Evolutionary conservation across 2,329 filamentous ascomycete genomes (phyloP).

Genomic region (Elsinoe batatas): DNA sequence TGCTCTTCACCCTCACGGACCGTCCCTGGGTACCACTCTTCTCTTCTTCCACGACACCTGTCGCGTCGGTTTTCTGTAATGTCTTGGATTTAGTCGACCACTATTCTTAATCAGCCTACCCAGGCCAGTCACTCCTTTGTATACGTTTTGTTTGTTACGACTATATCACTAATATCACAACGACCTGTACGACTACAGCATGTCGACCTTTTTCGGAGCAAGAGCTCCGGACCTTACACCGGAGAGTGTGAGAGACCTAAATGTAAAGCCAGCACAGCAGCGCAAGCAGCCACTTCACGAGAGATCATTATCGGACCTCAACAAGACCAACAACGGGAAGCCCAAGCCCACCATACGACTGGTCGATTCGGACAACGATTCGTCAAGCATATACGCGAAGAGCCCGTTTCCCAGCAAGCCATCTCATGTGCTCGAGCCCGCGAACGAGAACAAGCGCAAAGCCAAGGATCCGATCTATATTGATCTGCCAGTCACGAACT

Average conservation of each 20-base stretch:
- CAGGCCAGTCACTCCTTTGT: constrained; percentile 14
- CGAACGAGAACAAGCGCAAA: background rate
- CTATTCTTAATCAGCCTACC: constrained; percentile 10
- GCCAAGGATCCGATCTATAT: constrained; percentile 4
- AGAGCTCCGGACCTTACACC: constrained; percentile 15
- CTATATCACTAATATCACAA: background rate
- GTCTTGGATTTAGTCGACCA: constrained; percentile 15
- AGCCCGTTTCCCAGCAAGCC: constrained; percentile 15
- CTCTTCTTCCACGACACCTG: constrained; percentile 10
- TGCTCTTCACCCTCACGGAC: constrained; percentile 3
- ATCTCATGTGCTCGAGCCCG: constrained; percentile 15
- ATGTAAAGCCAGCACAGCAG: constrained; percentile 13
- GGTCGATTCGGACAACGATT: constrained; percentile 19
- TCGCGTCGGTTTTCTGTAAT: constrained; percentile 11
- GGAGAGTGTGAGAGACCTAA: constrained; percentile 13
- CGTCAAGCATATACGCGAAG: constrained; percentile 16
- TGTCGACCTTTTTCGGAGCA: constrained; percentile 16
- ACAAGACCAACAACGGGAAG: constrained; percentile 16
- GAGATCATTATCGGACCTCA: constrained; percentile 20
- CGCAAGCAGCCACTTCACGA: constrained; percentile 22
- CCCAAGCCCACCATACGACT: constrained; percentile 27
- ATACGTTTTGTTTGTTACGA: constrained; percentile 10
- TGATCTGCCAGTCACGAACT: constrained; percentile 23
- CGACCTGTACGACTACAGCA: constrained; percentile 5
- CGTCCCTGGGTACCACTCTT: constrained; percentile 11